These are phyloP conservation scores for Colletotrichum karsti DNA, from an alignment of 2,329 filamentous ascomycete genomes.

Conservation along the genomic window DNA sequence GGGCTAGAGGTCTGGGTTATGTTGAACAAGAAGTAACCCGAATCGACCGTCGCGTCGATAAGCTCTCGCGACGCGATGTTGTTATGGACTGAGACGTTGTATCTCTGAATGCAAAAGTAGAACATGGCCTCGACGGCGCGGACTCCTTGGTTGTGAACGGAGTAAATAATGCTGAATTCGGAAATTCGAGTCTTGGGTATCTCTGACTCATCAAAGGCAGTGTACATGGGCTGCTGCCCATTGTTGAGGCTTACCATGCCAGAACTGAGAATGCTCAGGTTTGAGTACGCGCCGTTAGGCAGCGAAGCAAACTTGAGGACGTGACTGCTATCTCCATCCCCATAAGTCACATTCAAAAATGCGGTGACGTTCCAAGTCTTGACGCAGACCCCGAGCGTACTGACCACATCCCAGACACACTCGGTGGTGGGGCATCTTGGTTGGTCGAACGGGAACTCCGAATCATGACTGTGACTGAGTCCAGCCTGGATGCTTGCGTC, in stretches of 20 bases:
- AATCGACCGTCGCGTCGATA: background rate
- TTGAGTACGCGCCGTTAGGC: no score
- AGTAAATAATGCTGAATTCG: background rate
- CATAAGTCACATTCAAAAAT: background rate
- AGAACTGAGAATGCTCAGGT: no score
- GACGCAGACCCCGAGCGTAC: constrained; percentile 7
- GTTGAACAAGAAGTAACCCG: no score
- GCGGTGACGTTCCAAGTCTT: background rate
- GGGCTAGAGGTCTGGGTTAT: no score
- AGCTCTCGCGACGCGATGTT: background rate
- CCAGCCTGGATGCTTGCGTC: background rate
- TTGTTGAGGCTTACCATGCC: no score
- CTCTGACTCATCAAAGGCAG: no score
- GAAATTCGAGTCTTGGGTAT: background rate
- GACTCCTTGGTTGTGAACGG: background rate
- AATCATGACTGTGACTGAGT: background rate
- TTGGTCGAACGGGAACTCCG: background rate
- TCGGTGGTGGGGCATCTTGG: constrained; percentile 8
- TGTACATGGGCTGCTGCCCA: no score
- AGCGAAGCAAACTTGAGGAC: background rate
- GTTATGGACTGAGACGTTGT: constrained; percentile 6
- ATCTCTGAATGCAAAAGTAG: constrained; percentile 28
- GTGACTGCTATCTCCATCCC: background rate
- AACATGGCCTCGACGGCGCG: constrained; percentile 25
- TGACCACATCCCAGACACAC: background rate